phyloP scores from a whole-genome alignment of 306 rosid species.

The Cucurbita argyrosperma region DNA sequence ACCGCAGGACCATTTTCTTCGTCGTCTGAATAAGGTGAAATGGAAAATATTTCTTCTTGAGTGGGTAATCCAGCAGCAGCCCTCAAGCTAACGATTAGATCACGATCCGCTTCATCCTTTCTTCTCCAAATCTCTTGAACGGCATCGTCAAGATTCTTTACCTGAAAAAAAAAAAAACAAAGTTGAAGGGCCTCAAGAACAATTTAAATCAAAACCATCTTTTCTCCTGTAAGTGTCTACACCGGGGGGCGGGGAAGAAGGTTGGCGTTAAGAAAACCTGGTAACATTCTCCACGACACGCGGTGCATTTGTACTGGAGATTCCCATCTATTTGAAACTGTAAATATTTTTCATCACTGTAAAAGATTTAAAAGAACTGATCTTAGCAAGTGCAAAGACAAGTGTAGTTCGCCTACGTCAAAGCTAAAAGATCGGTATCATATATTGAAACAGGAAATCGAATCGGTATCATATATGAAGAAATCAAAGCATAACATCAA shows the following conservation, averaged over 20 bases:
- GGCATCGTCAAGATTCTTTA: conserved; percentile 85
- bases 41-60: conserved; percentile 78
- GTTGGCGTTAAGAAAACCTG: conserved; percentile 34
- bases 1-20: conserved; percentile 58
- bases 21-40: conserved; percentile 88
- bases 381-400: neutral
- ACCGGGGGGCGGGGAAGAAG: neutral
- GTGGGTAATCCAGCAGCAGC: conserved; percentile 92
- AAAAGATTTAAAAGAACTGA: conserved; percentile 8
- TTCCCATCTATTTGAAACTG: conserved; percentile 91
- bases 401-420: neutral
- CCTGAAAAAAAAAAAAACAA: conserved; percentile 22
- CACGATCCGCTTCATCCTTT: conserved; percentile 60
- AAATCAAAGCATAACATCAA: neutral
- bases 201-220: neutral
- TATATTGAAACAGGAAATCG: no score
- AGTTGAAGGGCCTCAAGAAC: conserved; percentile 2
- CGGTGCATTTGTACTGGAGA: conserved; percentile 83
- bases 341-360: conserved; percentile 82
- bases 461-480: no score
- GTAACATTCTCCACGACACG: conserved; percentile 95
- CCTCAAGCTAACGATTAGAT: conserved; percentile 71
- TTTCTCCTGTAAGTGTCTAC: neutral
- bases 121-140: conserved; percentile 95
- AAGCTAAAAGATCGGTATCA: neutral